Conservation (phyloP, 164 flowering plant species). For the Stephania yunnanensis region DNA sequence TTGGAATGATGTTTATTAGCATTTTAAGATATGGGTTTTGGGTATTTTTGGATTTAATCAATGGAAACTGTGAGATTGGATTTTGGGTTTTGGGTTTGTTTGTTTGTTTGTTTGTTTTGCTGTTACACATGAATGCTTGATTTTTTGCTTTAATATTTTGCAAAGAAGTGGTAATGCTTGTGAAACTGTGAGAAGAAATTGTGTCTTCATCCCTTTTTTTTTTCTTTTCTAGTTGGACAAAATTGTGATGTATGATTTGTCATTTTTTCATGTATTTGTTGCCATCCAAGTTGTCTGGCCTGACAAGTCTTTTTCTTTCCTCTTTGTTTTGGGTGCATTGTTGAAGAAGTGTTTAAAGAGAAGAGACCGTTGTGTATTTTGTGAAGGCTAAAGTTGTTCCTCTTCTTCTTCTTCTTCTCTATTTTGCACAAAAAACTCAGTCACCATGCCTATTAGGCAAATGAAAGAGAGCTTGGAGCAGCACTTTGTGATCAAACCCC, state of each 20-base stretch:
- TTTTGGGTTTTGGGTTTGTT: slow-evolving; percentile 10
- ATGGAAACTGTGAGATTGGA: slow-evolving; percentile 1
- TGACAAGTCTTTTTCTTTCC: slow-evolving; percentile 33
- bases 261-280: slow-evolving; percentile 24
- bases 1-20: not conserved
- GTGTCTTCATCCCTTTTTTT: slow-evolving; percentile 20
- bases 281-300: slow-evolving; percentile 23
- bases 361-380: slow-evolving; percentile 15
- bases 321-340: slow-evolving; percentile 19
- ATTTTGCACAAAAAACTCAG: slow-evolving; percentile 8
- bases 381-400: slow-evolving; percentile 9
- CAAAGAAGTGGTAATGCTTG: slow-evolving; percentile 43
- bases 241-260: slow-evolving; percentile 12
- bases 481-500: slow-evolving; percentile 65
- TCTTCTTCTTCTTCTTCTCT: not conserved
- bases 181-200: slow-evolving; percentile 20
- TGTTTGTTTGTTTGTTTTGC: slow-evolving; percentile 11
- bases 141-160: slow-evolving; percentile 22
- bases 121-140: slow-evolving; percentile 19
- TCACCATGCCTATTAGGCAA: slow-evolving; percentile 70
- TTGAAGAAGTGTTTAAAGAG: slow-evolving; percentile 7
- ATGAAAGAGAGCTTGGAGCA: slow-evolving; percentile 83
- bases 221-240: slow-evolving; percentile 19
- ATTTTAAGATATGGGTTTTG: not conserved
- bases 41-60: slow-evolving; percentile 3